Base-by-base conservation (phyloP, 768 basidiomycete genomes). In the Neoboletus subvelutipes region DNA sequence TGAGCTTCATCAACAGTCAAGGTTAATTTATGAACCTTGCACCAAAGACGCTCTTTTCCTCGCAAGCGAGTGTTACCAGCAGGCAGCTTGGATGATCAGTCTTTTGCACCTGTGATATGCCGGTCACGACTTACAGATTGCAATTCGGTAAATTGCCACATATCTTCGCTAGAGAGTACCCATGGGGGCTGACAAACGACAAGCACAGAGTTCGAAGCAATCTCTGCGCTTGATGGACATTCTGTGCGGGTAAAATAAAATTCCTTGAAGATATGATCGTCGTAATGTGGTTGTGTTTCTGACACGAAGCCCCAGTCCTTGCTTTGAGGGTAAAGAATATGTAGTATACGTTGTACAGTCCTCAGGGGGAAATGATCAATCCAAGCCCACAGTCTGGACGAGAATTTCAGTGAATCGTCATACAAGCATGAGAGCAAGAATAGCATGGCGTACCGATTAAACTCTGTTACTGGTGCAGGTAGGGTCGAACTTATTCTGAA, bases 111-210 rank as follows among this genome's bases (percentile, higher is more conserved):
- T 15, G 26, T 11, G n/a, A 52, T 48, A 37, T 17, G 28, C 28
- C 39, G 36, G 17, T 42, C 33, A 28, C 52, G 6, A 67, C 60
- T 60, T 45, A 63, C 68, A 8, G 72, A 72, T 56, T 43, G 57
- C 43, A 80, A 75, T 59, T 75, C 70, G 3, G 78, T 70, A 63
- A 86, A 84, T 62, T 81, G 78, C 62, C 76, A 72, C 58, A 86
- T 72, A 63, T 84, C 83, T 58, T 77, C 75, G n/a, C 67, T 64
- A 12, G 80, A 80, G 41, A 86, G 76, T 24, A 84, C 73, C 80
- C 81, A 85, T 7, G 83, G 83, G 3, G 84, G 81, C 64, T 85
- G 84, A 59, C 81, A 81, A n/a, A 78, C 83, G 41, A 86, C 67
- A 4, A 83, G 67, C 20, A 85, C 71, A 43, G 77, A 75, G 33